Evolutionary conservation across 2,329 filamentous ascomycete genomes (phyloP).

Genomic region (Talaromyces islandicus): DNA sequence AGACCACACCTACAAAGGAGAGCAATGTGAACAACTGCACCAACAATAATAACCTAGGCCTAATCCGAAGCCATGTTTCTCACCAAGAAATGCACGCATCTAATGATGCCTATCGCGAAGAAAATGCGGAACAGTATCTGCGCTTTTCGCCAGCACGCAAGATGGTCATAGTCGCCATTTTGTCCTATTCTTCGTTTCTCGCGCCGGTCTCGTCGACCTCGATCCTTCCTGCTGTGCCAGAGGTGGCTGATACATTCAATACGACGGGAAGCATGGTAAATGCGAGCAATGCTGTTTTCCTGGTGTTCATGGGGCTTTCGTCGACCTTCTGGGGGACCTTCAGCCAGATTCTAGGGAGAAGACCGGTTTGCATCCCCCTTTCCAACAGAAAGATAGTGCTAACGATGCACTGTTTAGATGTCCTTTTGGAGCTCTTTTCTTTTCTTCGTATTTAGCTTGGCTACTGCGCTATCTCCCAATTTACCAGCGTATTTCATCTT

Average conservation of each 20-base stretch:
- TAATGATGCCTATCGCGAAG: conserved; percentile 30
- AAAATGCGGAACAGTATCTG: conserved; percentile 56
- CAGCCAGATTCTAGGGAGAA: conserved; percentile 58
- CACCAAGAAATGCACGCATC: conserved; percentile 24
- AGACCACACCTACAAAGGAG: conserved; percentile 3
- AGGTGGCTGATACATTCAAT: conserved; percentile 60
- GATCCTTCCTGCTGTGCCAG: conserved; percentile 66
- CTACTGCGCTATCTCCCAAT: conserved; percentile 66
- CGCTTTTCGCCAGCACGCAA: conserved; percentile 59
- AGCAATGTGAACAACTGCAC: conserved; percentile 1
- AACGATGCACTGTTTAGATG: conserved; percentile 36
- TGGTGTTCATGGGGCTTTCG: conserved; percentile 66
- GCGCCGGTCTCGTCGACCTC: conserved; percentile 70
- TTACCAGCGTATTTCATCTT: conserved; percentile 68
- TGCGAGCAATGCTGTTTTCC: conserved; percentile 67
- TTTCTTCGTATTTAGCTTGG: conserved; percentile 65
- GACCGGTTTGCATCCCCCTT: conserved; percentile 43
- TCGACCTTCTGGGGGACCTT: conserved; percentile 68
- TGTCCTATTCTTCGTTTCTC: conserved; percentile 70
- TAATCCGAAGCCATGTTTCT: conserved; percentile 26
- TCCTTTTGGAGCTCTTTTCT: conserved; percentile 55
- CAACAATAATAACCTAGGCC: conserved; percentile 16
- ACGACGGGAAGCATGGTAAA: conserved; percentile 67
- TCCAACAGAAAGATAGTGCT: not conserved
- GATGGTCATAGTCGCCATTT: conserved; percentile 58